Evolutionary conservation across 495 filamentous ascomycete genomes (phyloP).

Genomic region (Beverwykella pulmonaria): DNA sequence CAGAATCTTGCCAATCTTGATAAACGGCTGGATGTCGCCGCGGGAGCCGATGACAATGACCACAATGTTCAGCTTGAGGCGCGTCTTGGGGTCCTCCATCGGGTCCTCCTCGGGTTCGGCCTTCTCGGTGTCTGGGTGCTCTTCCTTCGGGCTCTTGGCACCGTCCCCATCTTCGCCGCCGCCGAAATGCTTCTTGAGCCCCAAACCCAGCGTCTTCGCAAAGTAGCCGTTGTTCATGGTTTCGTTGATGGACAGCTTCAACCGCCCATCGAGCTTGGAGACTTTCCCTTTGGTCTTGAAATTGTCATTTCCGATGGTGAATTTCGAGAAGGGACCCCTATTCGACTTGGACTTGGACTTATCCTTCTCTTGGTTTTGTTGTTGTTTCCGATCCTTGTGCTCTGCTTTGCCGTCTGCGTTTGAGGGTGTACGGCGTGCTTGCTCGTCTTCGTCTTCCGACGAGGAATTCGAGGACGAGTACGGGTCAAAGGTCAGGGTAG

Average conservation of each 20-base stretch:
- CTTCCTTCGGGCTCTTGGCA: neutral
- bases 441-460: constrained; percentile 16
- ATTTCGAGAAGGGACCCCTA: constrained; percentile 37
- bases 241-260: constrained; percentile 71
- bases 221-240: constrained; percentile 66
- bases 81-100: constrained; percentile 29
- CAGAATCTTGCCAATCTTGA: constrained; percentile 69
- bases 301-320: constrained; percentile 64
- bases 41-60: constrained; percentile 78
- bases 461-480: constrained; percentile 29
- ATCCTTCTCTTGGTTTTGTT: neutral
- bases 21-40: constrained; percentile 77
- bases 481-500: constrained; percentile 34
- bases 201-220: constrained; percentile 67
- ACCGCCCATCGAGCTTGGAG: constrained; percentile 67
- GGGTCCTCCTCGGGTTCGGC: constrained; percentile 21
- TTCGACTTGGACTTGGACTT: constrained; percentile 7
- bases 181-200: constrained; percentile 50
- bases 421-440: neutral
- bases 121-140: constrained; percentile 20
- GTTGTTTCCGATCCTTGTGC: neutral
- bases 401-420: neutral
- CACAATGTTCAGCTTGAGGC: constrained; percentile 69
- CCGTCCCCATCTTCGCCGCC: constrained; percentile 7
- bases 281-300: constrained; percentile 68